Evolutionary conservation across 2,329 filamentous ascomycete species (phyloP).

Genomic region (Ilyonectria destructans): DNA sequence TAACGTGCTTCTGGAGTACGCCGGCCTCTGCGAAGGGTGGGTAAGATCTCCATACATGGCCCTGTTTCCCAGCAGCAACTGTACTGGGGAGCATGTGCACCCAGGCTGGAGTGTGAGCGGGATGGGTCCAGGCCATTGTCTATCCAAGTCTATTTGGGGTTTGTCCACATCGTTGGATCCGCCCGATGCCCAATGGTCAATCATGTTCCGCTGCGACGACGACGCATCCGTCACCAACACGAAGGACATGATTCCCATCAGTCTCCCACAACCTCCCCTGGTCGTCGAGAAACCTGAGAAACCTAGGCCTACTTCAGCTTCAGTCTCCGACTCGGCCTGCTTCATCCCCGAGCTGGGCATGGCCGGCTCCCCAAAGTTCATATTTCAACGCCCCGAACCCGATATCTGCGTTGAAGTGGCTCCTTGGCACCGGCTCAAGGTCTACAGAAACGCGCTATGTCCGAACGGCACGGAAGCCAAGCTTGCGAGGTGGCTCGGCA

Average conservation of each 20-base stretch:
- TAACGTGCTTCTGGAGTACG: slow-evolving; percentile 21
- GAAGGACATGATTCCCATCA: slow-evolving; percentile 7
- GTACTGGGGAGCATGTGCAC: slow-evolving; percentile 22
- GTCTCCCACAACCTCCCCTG: slow-evolving; percentile 7
- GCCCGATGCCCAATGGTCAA: slow-evolving; percentile 23
- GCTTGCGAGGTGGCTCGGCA: slow-evolving; percentile 20
- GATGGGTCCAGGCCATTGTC: slow-evolving; percentile 27
- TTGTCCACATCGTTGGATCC: background rate
- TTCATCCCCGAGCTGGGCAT: slow-evolving; percentile 23
- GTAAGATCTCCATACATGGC: slow-evolving; percentile 13
- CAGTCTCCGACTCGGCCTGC: slow-evolving; percentile 36
- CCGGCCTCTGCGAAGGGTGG: slow-evolving; percentile 24
- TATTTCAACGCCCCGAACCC: slow-evolving; percentile 22
- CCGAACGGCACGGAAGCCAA: slow-evolving; percentile 26
- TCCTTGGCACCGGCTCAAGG: slow-evolving; percentile 22
- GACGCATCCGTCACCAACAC: background rate
- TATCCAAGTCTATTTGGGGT: slow-evolving; percentile 27
- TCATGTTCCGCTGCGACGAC: slow-evolving; percentile 24
- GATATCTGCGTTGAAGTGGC: slow-evolving; percentile 33
- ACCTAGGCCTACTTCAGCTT: slow-evolving; percentile 21
- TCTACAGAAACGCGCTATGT: slow-evolving; percentile 33
- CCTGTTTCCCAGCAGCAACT: slow-evolving; percentile 20
- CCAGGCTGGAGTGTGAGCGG: slow-evolving; percentile 19
- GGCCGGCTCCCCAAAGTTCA: slow-evolving; percentile 22
- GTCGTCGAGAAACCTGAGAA: slow-evolving; percentile 2